A percentile compares a stretch with the other conserved stretches of the same genome.
Evolutionary conservation across 768 basidiomycete species (phyloP).

Genomic region (Suillus cothurnatus): DNA sequence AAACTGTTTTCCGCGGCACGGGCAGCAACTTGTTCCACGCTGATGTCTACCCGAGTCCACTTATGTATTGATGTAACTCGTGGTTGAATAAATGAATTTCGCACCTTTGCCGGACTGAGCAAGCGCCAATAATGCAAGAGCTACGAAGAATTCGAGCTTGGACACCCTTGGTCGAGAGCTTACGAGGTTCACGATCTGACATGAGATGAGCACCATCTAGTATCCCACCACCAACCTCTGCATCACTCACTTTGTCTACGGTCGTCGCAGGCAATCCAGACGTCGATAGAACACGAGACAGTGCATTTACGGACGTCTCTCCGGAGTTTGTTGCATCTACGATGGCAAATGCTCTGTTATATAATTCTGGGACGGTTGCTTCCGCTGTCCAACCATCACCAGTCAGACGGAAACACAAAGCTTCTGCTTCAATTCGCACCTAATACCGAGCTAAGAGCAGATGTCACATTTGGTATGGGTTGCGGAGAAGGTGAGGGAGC

Average conservation of each 20-base stretch:
- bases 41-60: conserved; percentile 55
- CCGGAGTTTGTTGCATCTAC: conserved; percentile 74
- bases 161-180: conserved; percentile 81
- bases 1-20: conserved; percentile 78
- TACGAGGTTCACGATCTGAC: conserved; percentile 87
- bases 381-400: conserved; percentile 51
- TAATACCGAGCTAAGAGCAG: conserved; percentile 69
- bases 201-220: not conserved
- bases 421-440: conserved; percentile 39
- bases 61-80: conserved; percentile 1
- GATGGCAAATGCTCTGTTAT: conserved; percentile 70
- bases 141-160: conserved; percentile 89
- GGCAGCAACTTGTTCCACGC: conserved; percentile 79
- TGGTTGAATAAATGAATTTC: conserved; percentile 15
- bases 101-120: conserved; percentile 82
- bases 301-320: conserved; percentile 79
- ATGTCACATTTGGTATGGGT: conserved; percentile 50
- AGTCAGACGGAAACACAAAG: conserved; percentile 4
- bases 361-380: conserved; percentile 78
- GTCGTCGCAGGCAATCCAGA: conserved; percentile 80
- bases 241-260: conserved; percentile 66
- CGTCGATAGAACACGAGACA: conserved; percentile 79
- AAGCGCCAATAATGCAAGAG: conserved; percentile 83
- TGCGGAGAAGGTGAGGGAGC: conserved; percentile 73
- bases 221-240: conserved; percentile 4